Conservation (phyloP, 2,329 filamentous ascomycete genomes). For the Corinectria fuckeliana region DNA sequence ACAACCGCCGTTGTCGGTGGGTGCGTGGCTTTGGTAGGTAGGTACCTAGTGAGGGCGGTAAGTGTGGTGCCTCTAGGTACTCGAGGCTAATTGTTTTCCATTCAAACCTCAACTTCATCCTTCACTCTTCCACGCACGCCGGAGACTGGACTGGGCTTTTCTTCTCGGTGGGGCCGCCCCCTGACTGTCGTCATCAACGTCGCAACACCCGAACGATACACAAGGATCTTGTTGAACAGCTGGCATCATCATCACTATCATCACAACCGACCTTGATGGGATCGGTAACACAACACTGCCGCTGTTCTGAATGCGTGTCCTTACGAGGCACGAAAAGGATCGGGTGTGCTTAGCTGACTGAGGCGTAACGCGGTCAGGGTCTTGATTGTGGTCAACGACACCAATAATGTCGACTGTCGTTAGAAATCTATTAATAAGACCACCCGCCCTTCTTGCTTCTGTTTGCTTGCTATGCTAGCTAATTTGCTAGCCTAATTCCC, state of each 20-base stretch:
- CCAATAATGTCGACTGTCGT: not conserved
- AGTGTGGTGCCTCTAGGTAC: not conserved
- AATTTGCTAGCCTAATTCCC: not conserved
- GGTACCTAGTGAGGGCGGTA: too few species aligned
- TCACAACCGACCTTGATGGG: too few species aligned
- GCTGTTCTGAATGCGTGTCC: not conserved
- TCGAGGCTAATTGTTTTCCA: not conserved
- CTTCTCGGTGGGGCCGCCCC: not conserved
- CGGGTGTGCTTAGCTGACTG: not conserved
- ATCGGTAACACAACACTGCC: too few species aligned
- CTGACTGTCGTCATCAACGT: slow-evolving; percentile 18
- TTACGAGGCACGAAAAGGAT: not conserved
- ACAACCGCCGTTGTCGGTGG: too few species aligned
- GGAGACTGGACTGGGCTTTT: too few species aligned
- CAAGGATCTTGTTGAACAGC: slow-evolving; percentile 1
- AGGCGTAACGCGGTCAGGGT: not conserved
- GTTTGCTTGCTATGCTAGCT: not conserved
- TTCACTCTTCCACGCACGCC: not conserved
- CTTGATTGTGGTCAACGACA: not conserved
- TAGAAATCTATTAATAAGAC: not conserved
- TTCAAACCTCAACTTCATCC: not conserved
- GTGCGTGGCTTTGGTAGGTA: too few species aligned
- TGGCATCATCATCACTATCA: not conserved
- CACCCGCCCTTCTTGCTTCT: not conserved
- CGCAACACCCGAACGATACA: slow-evolving; percentile 4